These are phyloP conservation scores for Paspalum vaginatum DNA, from an alignment of 176 grass and related monocot genomes.

Conservation along the genomic window DNA sequence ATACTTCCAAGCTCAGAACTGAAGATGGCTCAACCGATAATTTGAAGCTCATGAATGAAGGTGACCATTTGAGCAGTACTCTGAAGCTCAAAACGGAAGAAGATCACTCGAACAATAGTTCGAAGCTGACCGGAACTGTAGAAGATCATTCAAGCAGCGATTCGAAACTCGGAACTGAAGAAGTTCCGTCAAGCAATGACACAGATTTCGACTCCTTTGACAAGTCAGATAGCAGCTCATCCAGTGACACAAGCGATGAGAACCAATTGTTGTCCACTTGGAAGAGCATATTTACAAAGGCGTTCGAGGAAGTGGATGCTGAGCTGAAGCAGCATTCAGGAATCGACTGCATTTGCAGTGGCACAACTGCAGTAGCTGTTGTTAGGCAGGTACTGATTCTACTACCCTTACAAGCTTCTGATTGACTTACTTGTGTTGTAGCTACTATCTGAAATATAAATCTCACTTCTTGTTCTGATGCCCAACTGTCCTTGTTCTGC, in stretches of 20 bases:
- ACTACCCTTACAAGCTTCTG: neutral
- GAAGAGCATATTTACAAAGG: slow-evolving; percentile 53
- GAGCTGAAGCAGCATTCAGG: slow-evolving; percentile 53
- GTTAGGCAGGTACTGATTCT: slow-evolving; percentile 62
- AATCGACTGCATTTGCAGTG: slow-evolving; percentile 89
- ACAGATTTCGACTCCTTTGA: slow-evolving; percentile 30
- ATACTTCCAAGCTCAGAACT: too few relatives aligned
- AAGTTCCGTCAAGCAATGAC: neutral
- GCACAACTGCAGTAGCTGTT: slow-evolving; percentile 68
- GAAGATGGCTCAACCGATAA: too few relatives aligned
- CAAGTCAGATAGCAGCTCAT: slow-evolving; percentile 38
- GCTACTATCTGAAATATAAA: neutral
- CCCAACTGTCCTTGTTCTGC: neutral
- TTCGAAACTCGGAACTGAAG: too few relatives aligned
- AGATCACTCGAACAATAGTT: neutral
- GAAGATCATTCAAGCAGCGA: too few relatives aligned
- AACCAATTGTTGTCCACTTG: slow-evolving; percentile 48
- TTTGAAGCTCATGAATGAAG: neutral
- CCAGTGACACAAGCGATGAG: slow-evolving; percentile 19
- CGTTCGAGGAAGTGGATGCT: slow-evolving; percentile 72
- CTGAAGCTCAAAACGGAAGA: neutral
- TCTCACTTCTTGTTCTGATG: neutral
- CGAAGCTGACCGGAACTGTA: too few relatives aligned
- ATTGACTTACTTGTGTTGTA: too few relatives aligned
- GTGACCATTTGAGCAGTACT: too few relatives aligned